Evolutionary conservation across 2,329 filamentous ascomycete species (phyloP).

Genomic region (Tympanopsis confertula): DNA sequence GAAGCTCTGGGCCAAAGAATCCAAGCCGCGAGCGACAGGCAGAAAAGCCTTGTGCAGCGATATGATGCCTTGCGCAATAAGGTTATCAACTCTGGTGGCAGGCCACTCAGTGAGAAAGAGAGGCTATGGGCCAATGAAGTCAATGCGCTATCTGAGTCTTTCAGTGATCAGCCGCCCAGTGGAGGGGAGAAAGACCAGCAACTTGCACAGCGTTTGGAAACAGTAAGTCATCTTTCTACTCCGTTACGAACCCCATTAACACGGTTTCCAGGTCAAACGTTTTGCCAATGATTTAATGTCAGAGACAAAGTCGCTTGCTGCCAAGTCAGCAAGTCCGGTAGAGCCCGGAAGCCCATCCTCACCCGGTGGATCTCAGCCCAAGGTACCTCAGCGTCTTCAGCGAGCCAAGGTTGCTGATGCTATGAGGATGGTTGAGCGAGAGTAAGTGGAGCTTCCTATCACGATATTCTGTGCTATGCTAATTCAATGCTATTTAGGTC

Average conservation of each 20-base stretch:
- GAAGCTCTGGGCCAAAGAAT: constrained; percentile 24
- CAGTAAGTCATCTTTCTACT: background rate
- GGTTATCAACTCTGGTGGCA: constrained; percentile 24
- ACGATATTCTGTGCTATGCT: background rate
- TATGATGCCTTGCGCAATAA: constrained; percentile 29
- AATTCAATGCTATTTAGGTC: background rate
- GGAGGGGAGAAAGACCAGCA: background rate
- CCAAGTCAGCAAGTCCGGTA: constrained; percentile 11
- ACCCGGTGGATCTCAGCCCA: constrained; percentile 6
- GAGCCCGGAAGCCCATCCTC: constrained; percentile 15
- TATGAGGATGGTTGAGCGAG: constrained; percentile 34
- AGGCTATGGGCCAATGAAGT: constrained; percentile 29
- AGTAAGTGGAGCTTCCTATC: constrained; percentile 11
- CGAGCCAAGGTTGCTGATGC: constrained; percentile 30
- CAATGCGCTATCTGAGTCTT: constrained; percentile 19
- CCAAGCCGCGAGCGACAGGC: constrained; percentile 21
- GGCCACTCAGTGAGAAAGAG: constrained; percentile 30
- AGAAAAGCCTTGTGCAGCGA: constrained; percentile 22
- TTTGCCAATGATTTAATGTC: background rate
- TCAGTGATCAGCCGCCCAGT: constrained; percentile 12
- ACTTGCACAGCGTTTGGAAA: background rate
- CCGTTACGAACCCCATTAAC: background rate
- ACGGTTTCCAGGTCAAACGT: background rate
- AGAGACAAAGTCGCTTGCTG: constrained; percentile 19
- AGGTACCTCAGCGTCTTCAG: constrained; percentile 25